phyloP scores from a whole-genome alignment of 768 basidiomycete species.

The Lactifluus volemus region DNA sequence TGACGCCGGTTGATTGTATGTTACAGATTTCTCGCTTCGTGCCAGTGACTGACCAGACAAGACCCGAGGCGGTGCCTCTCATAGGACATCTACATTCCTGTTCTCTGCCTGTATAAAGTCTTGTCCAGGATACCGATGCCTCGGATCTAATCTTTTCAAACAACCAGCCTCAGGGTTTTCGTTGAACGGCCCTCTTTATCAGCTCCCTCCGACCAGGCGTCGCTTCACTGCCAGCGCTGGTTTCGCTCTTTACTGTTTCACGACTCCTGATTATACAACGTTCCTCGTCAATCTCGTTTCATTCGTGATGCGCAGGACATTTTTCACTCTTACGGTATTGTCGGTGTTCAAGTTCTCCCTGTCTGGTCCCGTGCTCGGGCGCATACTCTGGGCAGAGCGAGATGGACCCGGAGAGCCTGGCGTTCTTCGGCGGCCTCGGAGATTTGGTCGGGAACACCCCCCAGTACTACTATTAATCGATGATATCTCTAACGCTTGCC shows the following conservation, averaged over 20 bases:
- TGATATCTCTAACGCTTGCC: constrained; percentile 39
- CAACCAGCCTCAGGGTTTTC: constrained; percentile 27
- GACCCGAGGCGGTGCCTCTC: not conserved
- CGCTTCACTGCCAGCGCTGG: constrained; percentile 21
- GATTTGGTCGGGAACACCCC: constrained; percentile 36
- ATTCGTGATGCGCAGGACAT: constrained; percentile 8
- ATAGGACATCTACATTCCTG: not conserved
- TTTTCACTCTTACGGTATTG: constrained; percentile 20
- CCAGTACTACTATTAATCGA: constrained; percentile 29
- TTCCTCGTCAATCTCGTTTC: not conserved
- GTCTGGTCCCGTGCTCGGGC: constrained; percentile 26
- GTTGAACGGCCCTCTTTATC: constrained; percentile 35
- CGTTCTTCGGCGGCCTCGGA: constrained; percentile 22
- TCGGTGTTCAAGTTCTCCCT: constrained; percentile 11
- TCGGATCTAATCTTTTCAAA: constrained; percentile 18
- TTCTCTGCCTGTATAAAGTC: not conserved
- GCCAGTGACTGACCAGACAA: not conserved
- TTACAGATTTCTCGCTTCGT: not conserved
- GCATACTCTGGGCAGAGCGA: constrained; percentile 41
- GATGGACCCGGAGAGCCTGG: constrained; percentile 32
- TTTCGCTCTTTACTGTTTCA: constrained; percentile 23
- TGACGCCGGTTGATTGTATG: too few relatives aligned
- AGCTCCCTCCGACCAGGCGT: constrained; percentile 41
- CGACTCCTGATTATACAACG: constrained; percentile 12
- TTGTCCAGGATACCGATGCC: not conserved